Evolutionary conservation across 2,329 filamentous ascomycete species (phyloP).

Genomic region (Taxawa tesnikishii): DNA sequence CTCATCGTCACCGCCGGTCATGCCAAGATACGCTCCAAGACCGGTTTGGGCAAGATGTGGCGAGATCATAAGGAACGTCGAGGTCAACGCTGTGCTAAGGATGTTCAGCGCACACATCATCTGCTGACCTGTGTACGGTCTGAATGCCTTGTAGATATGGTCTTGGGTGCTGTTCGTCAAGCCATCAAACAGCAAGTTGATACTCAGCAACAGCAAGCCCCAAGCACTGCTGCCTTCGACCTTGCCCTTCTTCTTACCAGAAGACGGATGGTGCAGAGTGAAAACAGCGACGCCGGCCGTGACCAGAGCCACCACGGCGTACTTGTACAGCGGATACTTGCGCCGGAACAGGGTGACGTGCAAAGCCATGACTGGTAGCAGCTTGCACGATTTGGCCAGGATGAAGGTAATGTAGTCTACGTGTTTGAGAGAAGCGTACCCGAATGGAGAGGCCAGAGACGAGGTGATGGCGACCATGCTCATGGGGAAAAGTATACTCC

Average conservation of each 20-base stretch:
- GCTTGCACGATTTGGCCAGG: slow-evolving; percentile 94
- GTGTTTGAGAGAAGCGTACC: slow-evolving; percentile 81
- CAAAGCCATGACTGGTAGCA: slow-evolving; percentile 96
- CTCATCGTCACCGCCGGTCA: slow-evolving; percentile 47
- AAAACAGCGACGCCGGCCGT: slow-evolving; percentile 90
- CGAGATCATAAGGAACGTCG: slow-evolving; percentile 60
- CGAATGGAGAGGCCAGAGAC: slow-evolving; percentile 86
- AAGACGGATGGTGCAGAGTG: slow-evolving; percentile 69
- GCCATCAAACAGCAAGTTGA: slow-evolving; percentile 92
- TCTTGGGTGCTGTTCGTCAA: slow-evolving; percentile 96
- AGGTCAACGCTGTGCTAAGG: slow-evolving; percentile 68
- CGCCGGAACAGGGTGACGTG: slow-evolving; percentile 86
- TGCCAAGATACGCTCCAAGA: slow-evolving; percentile 28
- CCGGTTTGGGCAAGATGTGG: slow-evolving; percentile 62
- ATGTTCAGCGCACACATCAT: slow-evolving; percentile 99
- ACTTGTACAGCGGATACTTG: slow-evolving; percentile 90
- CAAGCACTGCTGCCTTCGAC: slow-evolving; percentile 51
- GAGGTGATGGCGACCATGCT: slow-evolving; percentile 76
- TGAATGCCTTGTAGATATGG: slow-evolving; percentile 70
- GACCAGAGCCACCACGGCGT: slow-evolving; percentile 81
- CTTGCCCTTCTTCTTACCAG: slow-evolving; percentile 30
- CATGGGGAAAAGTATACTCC: slow-evolving; percentile 63
- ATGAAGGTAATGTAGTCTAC: slow-evolving; percentile 98
- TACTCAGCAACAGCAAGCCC: slow-evolving; percentile 68
- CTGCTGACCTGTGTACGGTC: slow-evolving; percentile 77